Base-by-base conservation (phyloP, 768 basidiomycete genomes). In the Russula sp. region DNA sequence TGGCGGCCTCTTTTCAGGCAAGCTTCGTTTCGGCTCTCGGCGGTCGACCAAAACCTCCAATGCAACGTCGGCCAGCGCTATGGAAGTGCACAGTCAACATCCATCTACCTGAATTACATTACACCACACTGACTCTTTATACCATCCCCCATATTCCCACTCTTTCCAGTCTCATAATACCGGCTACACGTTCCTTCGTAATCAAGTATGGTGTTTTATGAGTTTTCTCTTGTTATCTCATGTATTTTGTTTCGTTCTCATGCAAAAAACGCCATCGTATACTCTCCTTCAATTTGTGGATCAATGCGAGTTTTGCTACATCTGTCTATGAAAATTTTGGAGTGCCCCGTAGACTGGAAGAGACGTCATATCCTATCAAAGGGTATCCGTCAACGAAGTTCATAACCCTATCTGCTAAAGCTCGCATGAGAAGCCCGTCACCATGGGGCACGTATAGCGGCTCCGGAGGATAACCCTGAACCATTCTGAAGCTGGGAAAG, bases 1-100 rank as follows among this genome's bases (percentile, higher is more conserved):
- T n/a, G 80, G 81, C 8, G 72, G 88, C 0, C 74, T 90, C 49
- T 90, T 92, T 73, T 86, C 86, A 69, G 81, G 86, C 20, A 87
- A 85, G 70, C 79, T 86, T 65, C 83, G 89, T 63, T 92, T 92
- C 75, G 90, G 90, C 49, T 87, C 90, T 16, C 78, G 83, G 66
- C 81, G 90, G 69, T 82, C 81, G n/a, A 74, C 74, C 42, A 80
- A 72, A 71, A 77, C 78, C 52, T 57, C 66, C 40, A 65, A 22
- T 10, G 55, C 64, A 32, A 61, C 60, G 36, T 65, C 64, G 14
- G 64, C 64, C 18, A 40, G 38, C 2, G 38, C 38, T 6, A 65
- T 65, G 64, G 64, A 65, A 32, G 55, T 61, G 1, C 64, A 61
- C 49, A 52, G 50, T 34, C 60, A 57, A 46, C 18, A 48, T 10